Evolutionary conservation across 78 protist species (phyloP), one percentile per base, ranked within the genome.

Genomic region (Pelomyxa schiedti): DNA sequence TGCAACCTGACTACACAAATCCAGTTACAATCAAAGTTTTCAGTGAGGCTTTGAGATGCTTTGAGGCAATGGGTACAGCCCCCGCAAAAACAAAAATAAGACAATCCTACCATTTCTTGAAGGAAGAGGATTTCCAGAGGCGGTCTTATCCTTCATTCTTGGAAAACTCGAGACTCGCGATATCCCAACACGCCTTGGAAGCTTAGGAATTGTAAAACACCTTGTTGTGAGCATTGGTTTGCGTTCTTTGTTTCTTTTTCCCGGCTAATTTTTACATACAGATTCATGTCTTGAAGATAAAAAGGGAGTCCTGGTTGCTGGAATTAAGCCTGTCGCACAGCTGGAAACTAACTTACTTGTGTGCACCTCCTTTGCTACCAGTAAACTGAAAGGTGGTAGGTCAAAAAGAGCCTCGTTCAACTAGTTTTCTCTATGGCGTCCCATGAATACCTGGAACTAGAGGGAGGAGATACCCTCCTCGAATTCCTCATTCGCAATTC

Each of bases 11-110:
- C 7, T 75, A 42, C 28, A 64, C 29, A 35, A 74, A 83, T 38
- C 80, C 84, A 39, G 38, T 70, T 7, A 47, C 64, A 8, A 74
- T 77, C 39, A 79, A 76, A 64, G 74, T 74, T 35, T 69, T 47
- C 72, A 84, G 79, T 69, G 92, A 88, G 42, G 78, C 84, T 9
- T 73, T 88, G 63, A 65, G 89, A n/a, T 88, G 88, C 72, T 83
- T 71, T 71, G 86, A 88, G 69, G 74, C 69, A 30, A 42, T 88
- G 53, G 88, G 85, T 2, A n/a, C 81, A 30, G 90, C 76, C 16
- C n/a, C n/a, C n/a, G n/a, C n/a, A n/a, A n/a, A 67, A 22, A 67
- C 22, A 67, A n/a, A 67, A n/a, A 30, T n/a, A n/a, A 24, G 24
- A 24, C 26, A 67, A 30, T 22, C 65, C 42, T 24, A 65, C 26